Base-by-base conservation (phyloP, 2,329 filamentous ascomycete species). In the Penicillium sp. region DNA sequence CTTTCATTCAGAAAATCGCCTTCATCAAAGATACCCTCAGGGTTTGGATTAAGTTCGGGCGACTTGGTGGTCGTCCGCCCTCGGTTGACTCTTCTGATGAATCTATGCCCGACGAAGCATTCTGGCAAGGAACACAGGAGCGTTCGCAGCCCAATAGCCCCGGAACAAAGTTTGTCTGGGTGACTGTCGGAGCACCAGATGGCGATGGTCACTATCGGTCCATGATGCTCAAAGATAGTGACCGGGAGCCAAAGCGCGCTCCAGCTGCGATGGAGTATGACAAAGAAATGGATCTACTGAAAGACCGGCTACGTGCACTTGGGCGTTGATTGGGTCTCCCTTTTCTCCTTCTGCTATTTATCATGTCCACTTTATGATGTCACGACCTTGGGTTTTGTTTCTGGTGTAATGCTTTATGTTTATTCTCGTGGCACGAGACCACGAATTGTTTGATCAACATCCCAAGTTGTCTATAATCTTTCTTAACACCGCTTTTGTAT, bases 161-260 rank as follows among this genome's bases (percentile, higher is more conserved):
- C 29, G 71, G 68, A 72, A 78, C 68, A 4, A 81, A 81, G 64
- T 77, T 81, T 43, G 78, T 78, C 53, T 83, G 81, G 78, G 78
- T 79, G 24, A 79, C 77, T 0, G 77, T 80, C 16, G 78, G 78
- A 8, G 75, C 77, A 20, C 75, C 74, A 22, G 77, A 77, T 52
- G 78, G 78, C 24, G 78, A 80, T 67, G 73, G 70, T 2, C 70
- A 75, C 26, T 77, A 77, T 58, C 68, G 71, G n/a, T 74, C 73
- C 3, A 60, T 76, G 18, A 66, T 70, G 22, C 53, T 76, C 16
- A 74, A 72, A 50, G 64, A 66, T 14, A 42, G 50, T 31, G 59
- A 63, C 5, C 56, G 50, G 8, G 59, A 55, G 16, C 53, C 31
- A 31, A 69, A 65, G 43, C 61, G 58, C 32, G 32, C 14, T 42